A percentile compares a stretch with the other conserved stretches of the same genome.
These are phyloP conservation scores for Lasiosphaeriaceae sp. DNA, from an alignment of 495 filamentous ascomycete genomes.

Conservation along the genomic window DNA sequence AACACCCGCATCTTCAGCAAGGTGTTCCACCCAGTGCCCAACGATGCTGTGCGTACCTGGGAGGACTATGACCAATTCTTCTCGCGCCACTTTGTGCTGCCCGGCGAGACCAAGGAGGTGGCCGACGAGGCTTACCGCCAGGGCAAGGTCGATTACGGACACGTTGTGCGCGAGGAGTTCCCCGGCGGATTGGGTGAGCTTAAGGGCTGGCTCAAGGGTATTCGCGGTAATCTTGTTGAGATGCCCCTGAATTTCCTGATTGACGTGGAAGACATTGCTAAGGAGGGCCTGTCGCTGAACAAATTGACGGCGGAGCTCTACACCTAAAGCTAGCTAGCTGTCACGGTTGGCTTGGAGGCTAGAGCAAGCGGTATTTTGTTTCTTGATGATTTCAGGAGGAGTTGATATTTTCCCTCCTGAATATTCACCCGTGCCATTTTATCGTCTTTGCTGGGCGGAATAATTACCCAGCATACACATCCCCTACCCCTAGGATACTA, in stretches of 20 bases:
- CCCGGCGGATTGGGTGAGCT: constrained; percentile 61
- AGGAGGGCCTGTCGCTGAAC: constrained; percentile 78
- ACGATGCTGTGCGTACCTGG: constrained; percentile 79
- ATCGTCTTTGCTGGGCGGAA: too few relatives aligned
- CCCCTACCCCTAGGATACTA: background rate
- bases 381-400: too few relatives aligned
- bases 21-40: constrained; percentile 85
- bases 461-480: too few relatives aligned
- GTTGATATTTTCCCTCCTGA: too few relatives aligned
- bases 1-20: constrained; percentile 85
- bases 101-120: constrained; percentile 31
- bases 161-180: constrained; percentile 83
- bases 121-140: constrained; percentile 27
- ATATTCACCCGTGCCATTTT: too few relatives aligned
- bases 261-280: constrained; percentile 78
- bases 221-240: constrained; percentile 81
- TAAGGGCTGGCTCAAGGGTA: constrained; percentile 71
- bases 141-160: constrained; percentile 65
- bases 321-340: constrained; percentile 47
- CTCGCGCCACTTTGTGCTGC: constrained; percentile 61
- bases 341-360: background rate
- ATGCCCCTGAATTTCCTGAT: constrained; percentile 90
- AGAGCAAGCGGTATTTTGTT: too few relatives aligned
- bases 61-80: constrained; percentile 82
- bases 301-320: constrained; percentile 79